Evolutionary conservation across 2,329 filamentous ascomycete species (phyloP), one percentile per base, ranked within the genome.

Genomic region (Biscogniauxia marginata): DNA sequence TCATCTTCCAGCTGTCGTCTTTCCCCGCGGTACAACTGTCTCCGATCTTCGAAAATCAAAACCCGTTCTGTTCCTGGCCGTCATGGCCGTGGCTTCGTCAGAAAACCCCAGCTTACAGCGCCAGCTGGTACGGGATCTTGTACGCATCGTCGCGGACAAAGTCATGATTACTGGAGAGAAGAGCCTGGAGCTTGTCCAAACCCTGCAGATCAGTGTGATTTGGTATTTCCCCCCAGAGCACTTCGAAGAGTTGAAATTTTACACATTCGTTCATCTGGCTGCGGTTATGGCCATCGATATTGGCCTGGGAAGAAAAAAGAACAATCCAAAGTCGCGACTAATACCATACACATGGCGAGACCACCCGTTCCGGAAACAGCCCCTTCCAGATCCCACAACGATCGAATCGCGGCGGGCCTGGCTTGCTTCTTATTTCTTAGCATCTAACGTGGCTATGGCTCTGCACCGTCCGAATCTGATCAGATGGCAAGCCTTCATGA

Each of bases 211-310:
- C 3, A 80, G 85, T 6, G 85, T 87, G n/a, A 82, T 92, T 19
- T 96, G 91, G 90, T 96, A 96, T 71, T 86, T 86, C 70, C 90
- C 91, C 16, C 91, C 91, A 0, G 87, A 93, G 63, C 83, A 89
- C 65, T 90, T 90, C 57, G 90, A 96, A 67, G 89, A 95, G 73
- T 84, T 93, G 67, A 95, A 95, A 69, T 96, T 95, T 71, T 96
- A 95, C 74, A 90, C 93, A 75, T 82, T 95, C 62, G 85, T 91
- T 47, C 90, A 96, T 70, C 85, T 91, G 67, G 88, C 89, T 2
- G 87, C 87, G 49, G 83, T 91, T 64, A 90, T 96, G 86, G 88
- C 88, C 22, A 85, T 96, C 53, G 91, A 96, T 64, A 82, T 96
- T 30, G 91, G 91, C 0, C 82, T 96, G 6, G 89, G 76, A 6